Percentiles rank a stretch among this genome's conserved stretches.
Conservation (phyloP, 1,284 basidiomycete genomes). For the Retiboletus flavoniger region DNA sequence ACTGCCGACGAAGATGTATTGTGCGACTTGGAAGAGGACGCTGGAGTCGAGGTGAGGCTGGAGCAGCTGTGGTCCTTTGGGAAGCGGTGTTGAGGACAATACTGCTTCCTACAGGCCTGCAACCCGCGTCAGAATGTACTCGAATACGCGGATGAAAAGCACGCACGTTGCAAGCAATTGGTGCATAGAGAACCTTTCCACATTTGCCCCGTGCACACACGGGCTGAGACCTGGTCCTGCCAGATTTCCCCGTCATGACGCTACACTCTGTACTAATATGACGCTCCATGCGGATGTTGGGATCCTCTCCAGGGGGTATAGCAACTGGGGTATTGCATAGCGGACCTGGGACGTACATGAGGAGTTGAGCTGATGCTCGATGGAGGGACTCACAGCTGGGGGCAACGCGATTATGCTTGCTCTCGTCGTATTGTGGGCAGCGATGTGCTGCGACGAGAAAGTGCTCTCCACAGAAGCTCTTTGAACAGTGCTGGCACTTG, state of each 20-base stretch:
- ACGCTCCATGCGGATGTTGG: conserved; percentile 71
- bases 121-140: conserved; percentile 7
- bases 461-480: conserved; percentile 72
- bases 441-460: conserved; percentile 63
- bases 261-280: conserved; percentile 67
- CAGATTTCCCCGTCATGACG: conserved; percentile 52
- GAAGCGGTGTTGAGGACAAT: conserved; percentile 73
- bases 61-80: conserved; percentile 63
- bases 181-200: conserved; percentile 68
- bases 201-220: conserved; percentile 62
- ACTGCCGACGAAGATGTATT: conserved; percentile 1
- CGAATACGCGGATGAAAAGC: background rate
- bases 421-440: conserved; percentile 69
- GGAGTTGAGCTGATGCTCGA: background rate
- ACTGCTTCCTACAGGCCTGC: conserved; percentile 67
- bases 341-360: conserved; percentile 48
- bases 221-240: conserved; percentile 52
- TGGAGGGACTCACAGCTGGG: conserved; percentile 55
- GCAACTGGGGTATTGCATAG: conserved; percentile 70
- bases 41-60: conserved; percentile 22
- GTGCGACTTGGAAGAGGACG: conserved; percentile 18
- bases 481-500: conserved; percentile 71
- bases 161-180: conserved; percentile 70
- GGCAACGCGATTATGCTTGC: conserved; percentile 66
- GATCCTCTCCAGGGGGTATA: conserved; percentile 69